Evolutionary conservation across 305 asterid genomes (phyloP), one percentile per base, ranked within the genome.

Genomic region (Ajuga reptans): DNA sequence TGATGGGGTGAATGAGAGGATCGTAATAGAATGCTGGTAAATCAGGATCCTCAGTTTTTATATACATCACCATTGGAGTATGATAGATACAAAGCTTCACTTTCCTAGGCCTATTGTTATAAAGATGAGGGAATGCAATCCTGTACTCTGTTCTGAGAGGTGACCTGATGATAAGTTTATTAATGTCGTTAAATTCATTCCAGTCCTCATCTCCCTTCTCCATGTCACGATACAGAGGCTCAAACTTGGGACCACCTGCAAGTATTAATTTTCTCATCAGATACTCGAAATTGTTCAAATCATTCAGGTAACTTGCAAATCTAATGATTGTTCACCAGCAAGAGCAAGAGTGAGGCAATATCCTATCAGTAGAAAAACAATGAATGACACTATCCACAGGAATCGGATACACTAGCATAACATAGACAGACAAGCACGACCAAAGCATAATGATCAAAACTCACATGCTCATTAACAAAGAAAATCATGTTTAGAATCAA

Each of bases 171-270:
- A 94, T 94, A 43, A 94, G 93, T 72, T 94, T 94, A 80, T 91
- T 94, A 29, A 91, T 94, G 81, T 94, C 99, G 77, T 94, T 94
- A 74, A 94, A 94, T 72, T 94, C 99, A 72, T 94, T 94, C 99
- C 99, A 94, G 82, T 94, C 99, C 74, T 94, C 99, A 27, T 91
- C 99, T 36, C 99, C 99, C 75, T 94, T 94, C 82, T 94, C 99
- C 98, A 94, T 94, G 84, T 94, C 99, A 53, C 99, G 91, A 81
- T 91, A 94, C 78, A 94, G 79, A 49, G 99, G 99, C 80, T 94
- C 99, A 66, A 94, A 94, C 87, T 94, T 94, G 4, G 99, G 99
- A 51, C 99, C 99, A 70, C 99, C 99, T 93, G 86, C 72, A 75
- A 39, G 50, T 62, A 49, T 55, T 52, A 4, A 21, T n/a, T 31